Conservation (phyloP, 2,329 filamentous ascomycete genomes). For the Alternaria metachromatica region DNA sequence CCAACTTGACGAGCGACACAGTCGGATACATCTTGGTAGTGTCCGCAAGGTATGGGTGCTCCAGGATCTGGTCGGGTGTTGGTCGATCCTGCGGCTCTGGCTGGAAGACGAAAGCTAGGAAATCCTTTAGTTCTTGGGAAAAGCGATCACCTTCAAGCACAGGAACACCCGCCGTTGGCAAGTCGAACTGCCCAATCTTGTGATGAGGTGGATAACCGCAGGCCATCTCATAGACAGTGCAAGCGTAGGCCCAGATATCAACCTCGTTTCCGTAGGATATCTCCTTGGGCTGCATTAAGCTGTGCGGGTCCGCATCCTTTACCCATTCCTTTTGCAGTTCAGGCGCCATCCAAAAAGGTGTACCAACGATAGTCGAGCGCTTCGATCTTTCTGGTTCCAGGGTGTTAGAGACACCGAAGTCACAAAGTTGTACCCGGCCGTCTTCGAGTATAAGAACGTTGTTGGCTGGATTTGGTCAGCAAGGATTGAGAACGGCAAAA, state of each 20-base stretch:
- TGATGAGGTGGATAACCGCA: conserved; percentile 77
- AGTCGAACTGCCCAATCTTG: conserved; percentile 34
- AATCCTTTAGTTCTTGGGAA: conserved; percentile 70
- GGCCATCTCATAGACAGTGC: conserved; percentile 81
- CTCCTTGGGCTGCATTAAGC: conserved; percentile 57
- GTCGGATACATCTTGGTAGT: conserved; percentile 70
- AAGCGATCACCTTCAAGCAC: conserved; percentile 75
- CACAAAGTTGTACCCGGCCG: conserved; percentile 79
- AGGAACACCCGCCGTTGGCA: conserved; percentile 61
- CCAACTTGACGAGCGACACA: conserved; percentile 67
- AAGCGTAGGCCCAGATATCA: conserved; percentile 86
- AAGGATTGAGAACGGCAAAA: background rate
- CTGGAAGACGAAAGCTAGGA: conserved; percentile 76
- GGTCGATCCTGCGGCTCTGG: conserved; percentile 73
- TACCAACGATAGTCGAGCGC: conserved; percentile 80
- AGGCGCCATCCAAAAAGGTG: conserved; percentile 85
- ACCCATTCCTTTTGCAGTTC: conserved; percentile 65
- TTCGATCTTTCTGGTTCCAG: conserved; percentile 79
- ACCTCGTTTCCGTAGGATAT: conserved; percentile 57
- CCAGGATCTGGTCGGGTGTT: conserved; percentile 71
- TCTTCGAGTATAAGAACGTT: conserved; percentile 82
- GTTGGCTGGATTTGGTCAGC: conserved; percentile 56
- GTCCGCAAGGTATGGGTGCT: conserved; percentile 71
- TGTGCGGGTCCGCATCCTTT: conserved; percentile 65
- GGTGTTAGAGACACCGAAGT: conserved; percentile 83